phyloP scores from a whole-genome alignment of 2,329 filamentous ascomycete species.

The Calonectria pseudoturangicola region DNA sequence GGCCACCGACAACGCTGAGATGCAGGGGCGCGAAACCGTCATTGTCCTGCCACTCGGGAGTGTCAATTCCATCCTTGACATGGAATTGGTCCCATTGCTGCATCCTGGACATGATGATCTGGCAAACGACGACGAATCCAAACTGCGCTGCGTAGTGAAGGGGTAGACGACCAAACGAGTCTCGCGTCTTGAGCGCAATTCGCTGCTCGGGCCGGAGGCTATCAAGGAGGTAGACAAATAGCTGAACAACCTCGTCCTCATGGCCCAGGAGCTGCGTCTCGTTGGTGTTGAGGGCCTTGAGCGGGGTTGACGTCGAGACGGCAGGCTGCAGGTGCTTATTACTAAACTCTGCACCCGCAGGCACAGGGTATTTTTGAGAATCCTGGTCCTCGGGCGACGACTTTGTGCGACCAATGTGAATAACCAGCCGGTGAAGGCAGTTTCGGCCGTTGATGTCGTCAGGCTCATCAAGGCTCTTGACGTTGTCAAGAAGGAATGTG shows the following conservation, averaged over 20 bases:
- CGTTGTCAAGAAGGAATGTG: slow-evolving; percentile 79
- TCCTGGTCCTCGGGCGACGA: slow-evolving; percentile 69
- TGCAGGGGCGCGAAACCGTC: slow-evolving; percentile 95
- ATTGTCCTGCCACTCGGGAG: slow-evolving; percentile 90
- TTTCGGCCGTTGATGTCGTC: slow-evolving; percentile 97
- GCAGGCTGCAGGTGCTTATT: slow-evolving; percentile 88
- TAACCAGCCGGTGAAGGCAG: slow-evolving; percentile 93
- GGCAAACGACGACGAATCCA: slow-evolving; percentile 92
- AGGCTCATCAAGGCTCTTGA: slow-evolving; percentile 85
- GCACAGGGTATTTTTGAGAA: slow-evolving; percentile 70
- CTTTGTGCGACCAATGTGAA: slow-evolving; percentile 89
- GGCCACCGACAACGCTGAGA: slow-evolving; percentile 92
- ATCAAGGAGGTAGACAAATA: slow-evolving; percentile 79
- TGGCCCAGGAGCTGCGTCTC: slow-evolving; percentile 80
- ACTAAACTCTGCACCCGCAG: slow-evolving; percentile 72
- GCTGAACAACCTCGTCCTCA: slow-evolving; percentile 84
- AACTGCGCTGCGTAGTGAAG: slow-evolving; percentile 97
- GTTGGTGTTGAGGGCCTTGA: slow-evolving; percentile 77
- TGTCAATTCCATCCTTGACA: slow-evolving; percentile 89
- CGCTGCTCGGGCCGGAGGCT: slow-evolving; percentile 81
- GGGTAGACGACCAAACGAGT: slow-evolving; percentile 88
- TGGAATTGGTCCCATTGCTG: slow-evolving; percentile 92
- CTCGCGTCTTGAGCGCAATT: slow-evolving; percentile 78
- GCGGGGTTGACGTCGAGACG: slow-evolving; percentile 77
- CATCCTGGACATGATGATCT: slow-evolving; percentile 91